A percentile compares a stretch with the other conserved stretches of the same genome.
Evolutionary conservation across 2,329 filamentous ascomycete species (phyloP).

Genomic region (Bisporella sp.): DNA sequence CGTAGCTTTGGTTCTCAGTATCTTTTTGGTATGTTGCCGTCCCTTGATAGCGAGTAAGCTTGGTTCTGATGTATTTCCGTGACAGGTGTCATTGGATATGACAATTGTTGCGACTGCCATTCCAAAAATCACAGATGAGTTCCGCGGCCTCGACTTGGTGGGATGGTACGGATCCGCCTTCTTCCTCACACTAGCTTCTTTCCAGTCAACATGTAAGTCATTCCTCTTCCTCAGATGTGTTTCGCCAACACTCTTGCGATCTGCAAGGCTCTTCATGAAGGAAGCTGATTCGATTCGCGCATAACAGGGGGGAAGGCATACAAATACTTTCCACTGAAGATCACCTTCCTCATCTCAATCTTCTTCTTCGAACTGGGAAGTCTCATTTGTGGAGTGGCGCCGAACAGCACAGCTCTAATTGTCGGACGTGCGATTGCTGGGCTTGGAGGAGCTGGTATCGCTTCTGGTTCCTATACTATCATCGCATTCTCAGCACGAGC

Average conservation of each 20-base stretch:
- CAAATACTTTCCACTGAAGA: conserved; percentile 29
- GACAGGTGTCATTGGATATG: conserved; percentile 30
- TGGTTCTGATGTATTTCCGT: conserved; percentile 1
- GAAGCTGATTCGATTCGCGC: no score
- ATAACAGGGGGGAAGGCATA: conserved; percentile 22
- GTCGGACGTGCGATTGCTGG: background rate
- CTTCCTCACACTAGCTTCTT: conserved; percentile 38
- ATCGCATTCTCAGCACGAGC: background rate
- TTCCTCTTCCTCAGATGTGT: no score
- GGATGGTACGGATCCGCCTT: conserved; percentile 54
- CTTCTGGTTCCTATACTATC: background rate
- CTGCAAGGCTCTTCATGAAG: no score
- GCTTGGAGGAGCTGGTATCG: background rate
- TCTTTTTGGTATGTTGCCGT: conserved; percentile 34
- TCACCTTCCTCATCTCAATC: conserved; percentile 25
- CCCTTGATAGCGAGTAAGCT: background rate
- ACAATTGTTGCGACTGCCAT: conserved; percentile 52
- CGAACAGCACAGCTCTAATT: conserved; percentile 3
- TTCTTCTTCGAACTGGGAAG: conserved; percentile 32
- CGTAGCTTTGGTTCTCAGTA: conserved; percentile 37
- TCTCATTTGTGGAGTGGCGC: conserved; percentile 28
- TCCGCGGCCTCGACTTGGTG: conserved; percentile 40
- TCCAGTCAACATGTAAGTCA: conserved; percentile 20
- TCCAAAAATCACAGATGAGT: conserved; percentile 45
- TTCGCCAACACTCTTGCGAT: no score